A percentile compares a stretch with the other conserved stretches of the same genome.
phyloP scores from a whole-genome alignment of 495 filamentous ascomycete genomes.

The Chlorociboria aeruginascens region DNA sequence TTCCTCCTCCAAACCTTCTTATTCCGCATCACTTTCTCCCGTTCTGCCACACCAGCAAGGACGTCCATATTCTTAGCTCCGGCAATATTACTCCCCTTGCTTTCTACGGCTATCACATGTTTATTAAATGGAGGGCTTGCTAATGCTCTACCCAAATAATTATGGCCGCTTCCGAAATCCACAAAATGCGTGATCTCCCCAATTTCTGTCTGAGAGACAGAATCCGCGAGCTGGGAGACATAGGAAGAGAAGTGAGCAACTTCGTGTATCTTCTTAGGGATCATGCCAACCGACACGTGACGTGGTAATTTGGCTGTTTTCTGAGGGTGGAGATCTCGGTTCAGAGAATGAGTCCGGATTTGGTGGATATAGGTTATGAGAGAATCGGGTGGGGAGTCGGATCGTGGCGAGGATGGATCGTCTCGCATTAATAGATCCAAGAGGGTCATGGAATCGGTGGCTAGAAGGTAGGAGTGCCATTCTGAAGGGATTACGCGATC shows the following conservation, averaged over 20 bases:
- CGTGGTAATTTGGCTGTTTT: conserved; percentile 43
- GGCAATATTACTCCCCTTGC: conserved; percentile 69
- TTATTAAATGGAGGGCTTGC: conserved; percentile 76
- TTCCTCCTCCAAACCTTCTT: conserved; percentile 56
- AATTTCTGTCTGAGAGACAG: conserved; percentile 24
- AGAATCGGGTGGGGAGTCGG: conserved; percentile 43
- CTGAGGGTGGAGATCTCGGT: conserved; percentile 41
- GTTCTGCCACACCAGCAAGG: conserved; percentile 54
- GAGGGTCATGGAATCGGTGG: conserved; percentile 56
- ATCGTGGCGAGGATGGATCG: conserved; percentile 37
- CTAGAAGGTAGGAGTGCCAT: conserved; percentile 69
- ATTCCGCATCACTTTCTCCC: conserved; percentile 56
- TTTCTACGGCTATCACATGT: conserved; percentile 84
- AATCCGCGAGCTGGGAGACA: conserved; percentile 40
- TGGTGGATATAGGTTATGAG: conserved; percentile 63
- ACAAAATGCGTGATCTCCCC: conserved; percentile 70
- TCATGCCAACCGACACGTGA: conserved; percentile 82
- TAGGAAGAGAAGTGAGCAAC: conserved; percentile 52
- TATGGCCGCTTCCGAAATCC: conserved; percentile 93
- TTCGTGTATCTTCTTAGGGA: conserved; percentile 89
- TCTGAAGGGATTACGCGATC: conserved; percentile 56
- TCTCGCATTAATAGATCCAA: conserved; percentile 70
- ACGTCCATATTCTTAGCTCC: conserved; percentile 77
- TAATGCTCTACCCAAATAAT: conserved; percentile 81
- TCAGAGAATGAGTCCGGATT: conserved; percentile 58